These are phyloP conservation scores for Ophiosphaerella narmari DNA, from an alignment of 2,329 filamentous ascomycete genomes.

Conservation along the genomic window DNA sequence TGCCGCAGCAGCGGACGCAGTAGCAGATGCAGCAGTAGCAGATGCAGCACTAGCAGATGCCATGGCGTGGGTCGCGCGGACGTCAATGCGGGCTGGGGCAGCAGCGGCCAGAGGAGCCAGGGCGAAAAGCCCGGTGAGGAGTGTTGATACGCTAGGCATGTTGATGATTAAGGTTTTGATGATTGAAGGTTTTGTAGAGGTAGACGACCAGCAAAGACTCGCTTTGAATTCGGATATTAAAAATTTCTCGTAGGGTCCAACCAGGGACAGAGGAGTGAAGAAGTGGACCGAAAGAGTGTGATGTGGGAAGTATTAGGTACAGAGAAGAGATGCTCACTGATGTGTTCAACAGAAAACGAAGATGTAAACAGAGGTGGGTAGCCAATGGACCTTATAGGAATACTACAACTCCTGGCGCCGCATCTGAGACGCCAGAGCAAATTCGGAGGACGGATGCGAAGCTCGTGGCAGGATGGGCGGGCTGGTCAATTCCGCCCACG, in stretches of 20 bases:
- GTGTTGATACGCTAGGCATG: slow-evolving; percentile 46
- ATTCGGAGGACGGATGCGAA: slow-evolving; percentile 45
- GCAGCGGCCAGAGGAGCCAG: slow-evolving; percentile 42
- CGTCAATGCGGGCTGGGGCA: slow-evolving; percentile 31
- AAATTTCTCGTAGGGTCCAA: slow-evolving; percentile 43
- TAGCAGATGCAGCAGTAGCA: slow-evolving; percentile 6
- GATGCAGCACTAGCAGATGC: slow-evolving; percentile 5
- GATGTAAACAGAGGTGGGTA: slow-evolving; percentile 42
- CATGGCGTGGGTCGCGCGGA: slow-evolving; percentile 26
- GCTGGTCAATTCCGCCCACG: slow-evolving; percentile 38
- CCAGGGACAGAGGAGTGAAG: slow-evolving; percentile 43
- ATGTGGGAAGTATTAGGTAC: slow-evolving; percentile 40
- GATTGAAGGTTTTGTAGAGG: slow-evolving; percentile 26
- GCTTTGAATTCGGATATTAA: slow-evolving; percentile 45
- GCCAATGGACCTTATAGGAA: slow-evolving; percentile 46
- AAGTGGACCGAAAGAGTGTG: slow-evolving; percentile 45
- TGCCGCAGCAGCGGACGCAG: slow-evolving; percentile 21
- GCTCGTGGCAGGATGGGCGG: slow-evolving; percentile 36
- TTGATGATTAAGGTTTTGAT: slow-evolving; percentile 38
- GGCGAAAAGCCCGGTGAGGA: slow-evolving; percentile 42
- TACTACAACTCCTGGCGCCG: slow-evolving; percentile 32
- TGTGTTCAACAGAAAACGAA: slow-evolving; percentile 44
- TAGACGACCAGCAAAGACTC: slow-evolving; percentile 44
- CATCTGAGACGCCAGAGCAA: slow-evolving; percentile 45
- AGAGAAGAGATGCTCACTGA: slow-evolving; percentile 41